These are phyloP conservation scores for Murraya koenigii DNA, from an alignment of 345 rosid species.

Conservation along the genomic window DNA sequence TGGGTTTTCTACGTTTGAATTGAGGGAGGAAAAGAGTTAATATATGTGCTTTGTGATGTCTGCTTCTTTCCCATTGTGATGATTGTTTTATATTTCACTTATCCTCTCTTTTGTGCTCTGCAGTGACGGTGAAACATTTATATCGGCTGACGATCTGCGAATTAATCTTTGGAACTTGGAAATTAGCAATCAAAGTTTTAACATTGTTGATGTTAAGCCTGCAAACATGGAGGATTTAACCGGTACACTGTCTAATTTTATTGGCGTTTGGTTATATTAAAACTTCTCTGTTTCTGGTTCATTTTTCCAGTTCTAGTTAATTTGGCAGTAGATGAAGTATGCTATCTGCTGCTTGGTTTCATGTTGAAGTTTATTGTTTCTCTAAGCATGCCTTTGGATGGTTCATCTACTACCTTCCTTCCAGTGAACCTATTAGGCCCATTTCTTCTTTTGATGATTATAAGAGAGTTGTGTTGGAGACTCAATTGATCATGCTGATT, in stretches of 20 bases:
- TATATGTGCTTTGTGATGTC: background rate
- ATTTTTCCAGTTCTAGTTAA: background rate
- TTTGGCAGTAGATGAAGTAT: background rate
- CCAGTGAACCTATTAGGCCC: background rate
- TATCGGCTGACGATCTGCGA: constrained; percentile 96
- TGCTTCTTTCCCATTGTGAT: background rate
- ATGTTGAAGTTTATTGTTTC: background rate
- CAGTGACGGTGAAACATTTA: constrained; percentile 95
- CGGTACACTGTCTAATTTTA: constrained; percentile 43
- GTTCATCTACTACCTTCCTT: background rate
- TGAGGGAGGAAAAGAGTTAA: background rate
- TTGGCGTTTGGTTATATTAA: background rate
- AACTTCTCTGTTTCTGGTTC: background rate
- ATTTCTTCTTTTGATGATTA: background rate
- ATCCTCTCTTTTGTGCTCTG: constrained; percentile 14
- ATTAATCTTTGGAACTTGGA: constrained; percentile 99
- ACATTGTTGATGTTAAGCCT: constrained; percentile 97
- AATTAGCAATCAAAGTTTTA: constrained; percentile 91
- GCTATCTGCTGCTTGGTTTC: background rate
- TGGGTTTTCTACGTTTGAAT: background rate
- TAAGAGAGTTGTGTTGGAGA: background rate
- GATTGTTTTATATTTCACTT: background rate
- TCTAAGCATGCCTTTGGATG: background rate
- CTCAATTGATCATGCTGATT: background rate
- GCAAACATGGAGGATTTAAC: constrained; percentile 97